Percentiles rank a stretch among this genome's conserved stretches.
Evolutionary conservation across 495 filamentous ascomycete species (phyloP).

Genomic region (Penicillium mononematosum): DNA sequence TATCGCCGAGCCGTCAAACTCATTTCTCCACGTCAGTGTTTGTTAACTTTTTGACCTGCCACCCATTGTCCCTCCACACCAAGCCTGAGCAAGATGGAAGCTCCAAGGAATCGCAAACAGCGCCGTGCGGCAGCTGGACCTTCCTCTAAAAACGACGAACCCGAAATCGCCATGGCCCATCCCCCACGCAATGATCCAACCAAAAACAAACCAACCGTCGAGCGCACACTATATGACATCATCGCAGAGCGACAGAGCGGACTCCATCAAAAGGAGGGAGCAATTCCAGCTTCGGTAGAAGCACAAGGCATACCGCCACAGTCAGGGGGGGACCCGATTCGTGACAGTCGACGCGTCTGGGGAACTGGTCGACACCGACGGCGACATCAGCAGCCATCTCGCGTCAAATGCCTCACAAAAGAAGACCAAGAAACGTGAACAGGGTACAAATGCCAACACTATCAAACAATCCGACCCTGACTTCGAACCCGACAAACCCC

Average conservation of each 20-base stretch:
- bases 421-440: not conserved
- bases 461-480: constrained; percentile 8
- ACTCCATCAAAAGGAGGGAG: constrained; percentile 17
- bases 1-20: constrained; percentile 18
- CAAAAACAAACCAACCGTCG: constrained; percentile 30
- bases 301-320: constrained; percentile 10
- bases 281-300: constrained; percentile 1
- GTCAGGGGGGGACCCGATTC: constrained; percentile 32
- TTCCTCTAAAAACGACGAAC: constrained; percentile 1
- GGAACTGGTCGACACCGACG: constrained; percentile 33
- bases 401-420: constrained; percentile 10
- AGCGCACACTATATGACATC: constrained; percentile 51
- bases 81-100: constrained; percentile 25
- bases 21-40: constrained; percentile 21
- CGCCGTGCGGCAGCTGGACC: constrained; percentile 43
- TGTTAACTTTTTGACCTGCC: not conserved
- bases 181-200: constrained; percentile 32
- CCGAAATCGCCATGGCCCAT: constrained; percentile 39
- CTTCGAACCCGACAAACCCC: constrained; percentile 23
- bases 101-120: constrained; percentile 49
- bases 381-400: constrained; percentile 18
- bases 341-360: constrained; percentile 41
- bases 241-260: constrained; percentile 49
- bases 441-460: too few relatives aligned
- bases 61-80: not conserved